phyloP scores from a whole-genome alignment of 73 alveolate species.

The Paramecium pentaurelia region DNA sequence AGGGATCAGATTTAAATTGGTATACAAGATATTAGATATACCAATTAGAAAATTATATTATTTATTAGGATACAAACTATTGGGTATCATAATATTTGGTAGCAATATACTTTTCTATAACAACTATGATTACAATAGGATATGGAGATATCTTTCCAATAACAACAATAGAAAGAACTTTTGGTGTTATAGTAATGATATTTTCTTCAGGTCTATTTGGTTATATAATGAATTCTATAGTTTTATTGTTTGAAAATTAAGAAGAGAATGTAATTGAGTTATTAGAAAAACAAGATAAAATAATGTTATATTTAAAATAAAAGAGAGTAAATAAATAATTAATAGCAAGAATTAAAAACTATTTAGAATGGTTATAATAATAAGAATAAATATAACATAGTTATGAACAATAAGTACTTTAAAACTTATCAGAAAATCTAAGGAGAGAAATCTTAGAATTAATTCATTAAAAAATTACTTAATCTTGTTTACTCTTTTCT shows the following conservation, averaged over 20 bases:
- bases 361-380: background rate
- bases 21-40: background rate
- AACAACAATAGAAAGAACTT: conserved; percentile 78
- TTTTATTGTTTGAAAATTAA: background rate
- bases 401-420: background rate
- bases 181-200: conserved; percentile 86
- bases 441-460: background rate
- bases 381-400: background rate
- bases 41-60: background rate
- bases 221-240: conserved; percentile 55
- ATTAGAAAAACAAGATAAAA: background rate
- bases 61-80: background rate
- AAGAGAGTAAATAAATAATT: background rate
- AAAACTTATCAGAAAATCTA: background rate
- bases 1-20: background rate
- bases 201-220: conserved; percentile 57
- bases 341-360: background rate
- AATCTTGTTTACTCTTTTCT: background rate
- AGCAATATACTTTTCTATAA: conserved; percentile 77
- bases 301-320: background rate
- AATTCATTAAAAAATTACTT: background rate
- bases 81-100: conserved; percentile 35
- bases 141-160: conserved; percentile 92
- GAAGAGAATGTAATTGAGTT: background rate
- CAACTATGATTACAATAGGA: conserved; percentile 94